phyloP scores from a whole-genome alignment of 2,329 filamentous ascomycete species.

The Aspergillus sp. region DNA sequence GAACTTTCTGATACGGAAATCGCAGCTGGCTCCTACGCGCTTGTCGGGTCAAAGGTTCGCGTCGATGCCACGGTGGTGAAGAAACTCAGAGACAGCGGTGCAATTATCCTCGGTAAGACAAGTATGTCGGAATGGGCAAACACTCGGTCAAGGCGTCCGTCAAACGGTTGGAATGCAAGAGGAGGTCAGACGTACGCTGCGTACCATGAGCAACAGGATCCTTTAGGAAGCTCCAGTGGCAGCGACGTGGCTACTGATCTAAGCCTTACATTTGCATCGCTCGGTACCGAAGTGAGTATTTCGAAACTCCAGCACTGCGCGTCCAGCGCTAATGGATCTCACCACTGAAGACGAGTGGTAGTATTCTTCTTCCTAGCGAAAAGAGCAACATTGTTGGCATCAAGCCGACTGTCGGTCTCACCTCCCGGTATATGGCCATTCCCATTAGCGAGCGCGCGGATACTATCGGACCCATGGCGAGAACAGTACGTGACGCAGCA shows the following conservation, averaged over 20 bases:
- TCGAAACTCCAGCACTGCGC: not conserved
- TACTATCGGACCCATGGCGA: slow-evolving; percentile 61
- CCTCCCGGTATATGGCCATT: slow-evolving; percentile 63
- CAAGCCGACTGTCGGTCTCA: slow-evolving; percentile 69
- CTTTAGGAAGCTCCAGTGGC: slow-evolving; percentile 65
- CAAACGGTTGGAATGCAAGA: slow-evolving; percentile 67
- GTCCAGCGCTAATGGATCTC: not conserved
- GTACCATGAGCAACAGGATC: slow-evolving; percentile 66
- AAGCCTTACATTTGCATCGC: slow-evolving; percentile 61
- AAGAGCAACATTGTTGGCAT: slow-evolving; percentile 69
- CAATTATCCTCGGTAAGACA: slow-evolving; percentile 68
- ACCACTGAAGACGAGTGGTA: slow-evolving; percentile 59
- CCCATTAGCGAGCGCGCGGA: slow-evolving; percentile 65
- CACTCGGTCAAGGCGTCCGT: slow-evolving; percentile 58
- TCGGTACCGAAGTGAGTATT: slow-evolving; percentile 61
- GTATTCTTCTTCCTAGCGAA: slow-evolving; percentile 61
- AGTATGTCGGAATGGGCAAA: slow-evolving; percentile 70
- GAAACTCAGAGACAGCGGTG: slow-evolving; percentile 65
- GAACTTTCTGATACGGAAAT: not conserved
- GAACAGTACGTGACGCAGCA: slow-evolving; percentile 63
- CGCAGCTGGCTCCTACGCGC: slow-evolving; percentile 64
- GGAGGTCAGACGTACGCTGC: slow-evolving; percentile 66
- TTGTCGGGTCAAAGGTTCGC: slow-evolving; percentile 62
- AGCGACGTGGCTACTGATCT: slow-evolving; percentile 64
- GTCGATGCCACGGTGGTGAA: slow-evolving; percentile 62